phyloP scores from a whole-genome alignment of 2,329 filamentous ascomycete species.

The Aureobasidium melanogenum region DNA sequence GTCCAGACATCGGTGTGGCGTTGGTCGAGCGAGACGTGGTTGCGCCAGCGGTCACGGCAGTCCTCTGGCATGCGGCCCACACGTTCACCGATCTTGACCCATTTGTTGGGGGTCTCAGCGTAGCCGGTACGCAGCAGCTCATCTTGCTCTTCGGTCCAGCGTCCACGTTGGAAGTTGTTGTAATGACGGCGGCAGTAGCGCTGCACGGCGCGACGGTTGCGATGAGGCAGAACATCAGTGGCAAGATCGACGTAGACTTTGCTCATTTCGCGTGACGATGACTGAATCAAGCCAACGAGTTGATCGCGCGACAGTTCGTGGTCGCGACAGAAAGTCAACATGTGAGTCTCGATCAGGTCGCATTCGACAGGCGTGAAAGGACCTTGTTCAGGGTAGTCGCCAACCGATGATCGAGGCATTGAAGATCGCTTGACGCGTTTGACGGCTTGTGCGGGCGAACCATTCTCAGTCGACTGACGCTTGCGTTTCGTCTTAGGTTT shows the following conservation, averaged over 20 bases:
- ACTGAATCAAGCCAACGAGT: slow-evolving; percentile 11
- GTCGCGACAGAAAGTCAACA: neutral
- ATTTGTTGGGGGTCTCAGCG: slow-evolving; percentile 45
- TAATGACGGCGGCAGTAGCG: slow-evolving; percentile 51
- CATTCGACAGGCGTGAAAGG: slow-evolving; percentile 12
- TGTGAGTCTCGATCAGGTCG: slow-evolving; percentile 1
- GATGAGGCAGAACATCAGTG: neutral
- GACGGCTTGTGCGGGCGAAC: neutral
- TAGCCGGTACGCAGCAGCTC: slow-evolving; percentile 42
- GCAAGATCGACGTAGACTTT: slow-evolving; percentile 4
- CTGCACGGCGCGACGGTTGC: slow-evolving; percentile 22
- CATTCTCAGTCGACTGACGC: neutral
- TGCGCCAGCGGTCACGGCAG: slow-evolving; percentile 60
- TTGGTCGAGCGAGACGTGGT: slow-evolving; percentile 53
- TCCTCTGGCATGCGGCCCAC: slow-evolving; percentile 59
- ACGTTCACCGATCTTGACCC: slow-evolving; percentile 52
- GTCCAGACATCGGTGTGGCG: slow-evolving; percentile 50
- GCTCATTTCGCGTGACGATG: slow-evolving; percentile 1
- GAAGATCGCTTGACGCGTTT: slow-evolving; percentile 3
- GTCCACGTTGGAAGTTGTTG: slow-evolving; percentile 52
- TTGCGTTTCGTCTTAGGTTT: slow-evolving; percentile 13
- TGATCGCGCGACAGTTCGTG: neutral
- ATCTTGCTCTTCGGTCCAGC: slow-evolving; percentile 53
- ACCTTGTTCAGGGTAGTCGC: neutral
- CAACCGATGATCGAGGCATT: neutral